Percentiles rank a stretch among this genome's conserved stretches.
phyloP scores from a whole-genome alignment of 2,329 filamentous ascomycete species.

The Colletotrichum ledebouriae region DNA sequence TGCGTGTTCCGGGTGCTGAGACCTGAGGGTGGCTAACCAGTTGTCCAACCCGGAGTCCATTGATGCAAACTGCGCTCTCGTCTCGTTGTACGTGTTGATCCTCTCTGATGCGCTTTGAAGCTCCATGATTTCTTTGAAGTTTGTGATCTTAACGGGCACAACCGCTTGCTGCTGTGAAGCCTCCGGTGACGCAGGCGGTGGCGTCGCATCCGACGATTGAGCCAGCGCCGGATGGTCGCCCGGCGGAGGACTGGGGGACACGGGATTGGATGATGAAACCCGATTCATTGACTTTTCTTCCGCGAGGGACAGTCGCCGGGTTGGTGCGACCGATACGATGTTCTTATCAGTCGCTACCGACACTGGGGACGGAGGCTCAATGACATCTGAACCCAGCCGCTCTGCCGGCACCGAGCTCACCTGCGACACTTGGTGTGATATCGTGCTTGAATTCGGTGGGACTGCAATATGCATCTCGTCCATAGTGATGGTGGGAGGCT shows the following conservation, averaged over 20 bases:
- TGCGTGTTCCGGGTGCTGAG: slow-evolving; percentile 63
- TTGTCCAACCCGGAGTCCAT: slow-evolving; percentile 80
- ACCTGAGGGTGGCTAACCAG: slow-evolving; percentile 65
- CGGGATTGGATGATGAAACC: slow-evolving; percentile 51
- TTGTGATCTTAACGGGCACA: slow-evolving; percentile 58
- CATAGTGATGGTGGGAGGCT: not conserved
- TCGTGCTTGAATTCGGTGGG: slow-evolving; percentile 18
- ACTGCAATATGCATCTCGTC: slow-evolving; percentile 24
- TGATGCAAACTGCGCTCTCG: slow-evolving; percentile 76
- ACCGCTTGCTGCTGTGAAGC: slow-evolving; percentile 41
- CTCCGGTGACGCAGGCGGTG: slow-evolving; percentile 42
- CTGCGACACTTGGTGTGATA: slow-evolving; percentile 55
- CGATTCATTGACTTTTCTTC: slow-evolving; percentile 60
- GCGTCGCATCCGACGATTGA: slow-evolving; percentile 19
- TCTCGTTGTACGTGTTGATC: slow-evolving; percentile 79
- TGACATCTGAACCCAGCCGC: slow-evolving; percentile 45
- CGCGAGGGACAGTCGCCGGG: slow-evolving; percentile 54
- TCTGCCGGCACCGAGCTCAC: slow-evolving; percentile 51
- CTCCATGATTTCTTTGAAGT: slow-evolving; percentile 83
- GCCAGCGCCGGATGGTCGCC: slow-evolving; percentile 55
- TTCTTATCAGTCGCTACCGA: slow-evolving; percentile 54
- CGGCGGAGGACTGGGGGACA: slow-evolving; percentile 54
- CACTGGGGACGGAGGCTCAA: slow-evolving; percentile 60
- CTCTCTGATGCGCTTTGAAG: slow-evolving; percentile 76
- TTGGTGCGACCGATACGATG: slow-evolving; percentile 44